A percentile compares a stretch with the other conserved stretches of the same genome.
Conservation (phyloP, 2,329 filamentous ascomycete genomes). For the Aureobasidium sp. region DNA sequence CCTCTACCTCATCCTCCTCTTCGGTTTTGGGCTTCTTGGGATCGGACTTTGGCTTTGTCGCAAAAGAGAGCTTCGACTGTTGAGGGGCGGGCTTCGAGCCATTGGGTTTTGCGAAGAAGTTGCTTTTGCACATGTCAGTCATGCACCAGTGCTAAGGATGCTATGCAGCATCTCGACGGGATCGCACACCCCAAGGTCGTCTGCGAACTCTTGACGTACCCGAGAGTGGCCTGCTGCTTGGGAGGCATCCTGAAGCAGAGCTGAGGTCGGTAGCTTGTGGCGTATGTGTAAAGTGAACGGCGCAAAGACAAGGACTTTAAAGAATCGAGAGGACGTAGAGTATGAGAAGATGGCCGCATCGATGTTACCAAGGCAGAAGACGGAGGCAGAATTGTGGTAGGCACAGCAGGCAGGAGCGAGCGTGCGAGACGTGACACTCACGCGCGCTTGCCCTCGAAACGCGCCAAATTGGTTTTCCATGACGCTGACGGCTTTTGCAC, state of each 20-base stretch:
- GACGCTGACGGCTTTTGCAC: not conserved
- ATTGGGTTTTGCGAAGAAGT: conserved; percentile 68
- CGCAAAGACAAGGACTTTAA: not conserved
- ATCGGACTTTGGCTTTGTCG: conserved; percentile 27
- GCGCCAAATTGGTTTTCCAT: conserved; percentile 9
- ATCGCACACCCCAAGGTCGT: conserved; percentile 61
- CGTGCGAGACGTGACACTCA: not conserved
- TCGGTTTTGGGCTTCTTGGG: conserved; percentile 16
- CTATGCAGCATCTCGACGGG: not conserved
- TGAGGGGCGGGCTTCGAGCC: conserved; percentile 53
- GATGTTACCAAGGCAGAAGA: not conserved
- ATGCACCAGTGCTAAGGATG: not conserved
- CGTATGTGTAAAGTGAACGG: not conserved
- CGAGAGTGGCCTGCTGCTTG: conserved; percentile 77
- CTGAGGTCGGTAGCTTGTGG: not conserved
- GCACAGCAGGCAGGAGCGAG: not conserved
- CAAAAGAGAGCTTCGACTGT: conserved; percentile 73
- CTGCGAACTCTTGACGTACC: conserved; percentile 74
- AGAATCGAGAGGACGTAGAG: not conserved
- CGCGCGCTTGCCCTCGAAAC: not conserved
- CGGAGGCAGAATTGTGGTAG: not conserved
- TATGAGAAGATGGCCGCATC: not conserved
- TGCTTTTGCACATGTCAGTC: conserved; percentile 44
- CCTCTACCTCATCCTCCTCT: conserved; percentile 10
- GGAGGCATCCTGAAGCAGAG: conserved; percentile 32